A percentile compares a stretch with the other conserved stretches of the same genome.
Conservation (phyloP, 176 grass and related monocot species). For the Themeda triandra region DNA sequence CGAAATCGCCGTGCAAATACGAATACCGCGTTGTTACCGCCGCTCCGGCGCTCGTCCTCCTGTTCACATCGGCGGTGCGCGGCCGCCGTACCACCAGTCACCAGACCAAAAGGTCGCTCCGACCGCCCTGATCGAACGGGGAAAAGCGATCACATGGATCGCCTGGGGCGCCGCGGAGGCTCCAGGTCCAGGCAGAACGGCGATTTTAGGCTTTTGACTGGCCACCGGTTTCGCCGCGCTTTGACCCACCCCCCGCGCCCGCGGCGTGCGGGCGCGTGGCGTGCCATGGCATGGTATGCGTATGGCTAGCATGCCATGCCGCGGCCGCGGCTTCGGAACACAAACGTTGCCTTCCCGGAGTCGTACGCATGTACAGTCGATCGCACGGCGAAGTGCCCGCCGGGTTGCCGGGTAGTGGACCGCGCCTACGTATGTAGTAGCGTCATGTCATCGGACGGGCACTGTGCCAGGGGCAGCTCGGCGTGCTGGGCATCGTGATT, state of each 20-base stretch:
- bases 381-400: too few relatives aligned
- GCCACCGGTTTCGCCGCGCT: constrained; percentile 1
- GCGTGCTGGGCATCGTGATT: too few relatives aligned
- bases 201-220: constrained; percentile 40
- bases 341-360: too few relatives aligned
- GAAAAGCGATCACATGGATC: constrained; percentile 26
- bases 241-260: background rate
- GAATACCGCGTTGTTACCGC: background rate
- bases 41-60: background rate
- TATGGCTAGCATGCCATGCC: too few relatives aligned
- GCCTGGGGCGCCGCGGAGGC: constrained; percentile 27
- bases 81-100: background rate
- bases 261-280: background rate
- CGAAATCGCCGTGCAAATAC: background rate
- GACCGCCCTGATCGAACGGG: constrained; percentile 1
- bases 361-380: too few relatives aligned
- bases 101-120: background rate
- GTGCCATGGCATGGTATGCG: background rate
- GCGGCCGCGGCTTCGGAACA: background rate
- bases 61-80: background rate
- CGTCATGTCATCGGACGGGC: too few relatives aligned
- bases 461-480: too few relatives aligned
- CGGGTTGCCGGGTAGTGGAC: too few relatives aligned
- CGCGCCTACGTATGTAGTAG: too few relatives aligned
- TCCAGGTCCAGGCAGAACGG: background rate